Evolutionary conservation across 345 rosid species (phyloP), one percentile per base, ranked within the genome.

Genomic region (Psidium guajava): DNA sequence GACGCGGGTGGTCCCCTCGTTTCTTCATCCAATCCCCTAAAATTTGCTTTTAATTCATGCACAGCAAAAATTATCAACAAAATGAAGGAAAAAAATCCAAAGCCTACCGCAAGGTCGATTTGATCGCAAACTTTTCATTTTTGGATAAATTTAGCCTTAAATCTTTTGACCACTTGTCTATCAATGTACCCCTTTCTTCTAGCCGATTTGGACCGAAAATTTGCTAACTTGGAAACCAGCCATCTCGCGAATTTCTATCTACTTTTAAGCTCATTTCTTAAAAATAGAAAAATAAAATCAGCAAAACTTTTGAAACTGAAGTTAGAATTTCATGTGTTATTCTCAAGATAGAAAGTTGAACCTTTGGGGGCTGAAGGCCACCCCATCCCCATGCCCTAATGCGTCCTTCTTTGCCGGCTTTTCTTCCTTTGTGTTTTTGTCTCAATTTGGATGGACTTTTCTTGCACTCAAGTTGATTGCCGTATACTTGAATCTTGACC

Each of bases 61-160:
- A 4, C 47, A 42, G 47, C 47, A 42, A 42, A 42, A 42, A 42
- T 42, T 42, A 42, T 42, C 47, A 42, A 42, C 47, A 3, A 42
- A 42, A 42, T 4, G 5, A 4, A 4, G 6, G 5, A 42, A 59
- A 59, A 11, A 1, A 14, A 3, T 59, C 0, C 1, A 6, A 2
- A 27, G 27, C 0, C 0, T 15, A 28, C 1, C 1, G 1, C 7
- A 0, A 6, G 3, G 0, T 1, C 1, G 4, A 6, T 28, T 15
- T 0, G 0, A 3, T 28, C 0, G 2, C 28, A 6, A 28, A 14
- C 0, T 6, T 15, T 61, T 28, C 1, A 3, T 18, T 61, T 61
- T 28, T n/a, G 0, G 8, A 7, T 0, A 14, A 61, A 7, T 61
- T 1, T 61, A 61, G 3, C 28, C 0, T 28, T 3, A 1, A 61